Evolutionary conservation across 2,329 filamentous ascomycete species (phyloP).

Genomic region (Aspergillus phoenicis): DNA sequence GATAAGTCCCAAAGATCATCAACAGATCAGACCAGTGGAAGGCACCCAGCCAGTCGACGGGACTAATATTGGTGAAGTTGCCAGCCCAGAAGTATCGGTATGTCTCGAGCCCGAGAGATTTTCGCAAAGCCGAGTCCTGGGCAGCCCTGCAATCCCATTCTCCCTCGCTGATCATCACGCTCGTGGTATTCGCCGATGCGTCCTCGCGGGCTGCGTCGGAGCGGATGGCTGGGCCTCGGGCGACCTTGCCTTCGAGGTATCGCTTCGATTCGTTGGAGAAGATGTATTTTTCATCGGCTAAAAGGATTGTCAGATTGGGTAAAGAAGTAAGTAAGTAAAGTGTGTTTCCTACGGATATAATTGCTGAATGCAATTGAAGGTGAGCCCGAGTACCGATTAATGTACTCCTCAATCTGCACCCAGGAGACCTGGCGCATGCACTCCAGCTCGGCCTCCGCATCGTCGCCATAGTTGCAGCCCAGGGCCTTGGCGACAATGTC

Average conservation of each 20-base stretch:
- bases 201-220: slow-evolving; percentile 19
- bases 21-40: slow-evolving; percentile 41
- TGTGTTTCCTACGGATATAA: background rate
- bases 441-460: slow-evolving; percentile 27
- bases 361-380: slow-evolving; percentile 25
- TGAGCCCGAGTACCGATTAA: slow-evolving; percentile 28
- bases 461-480: slow-evolving; percentile 28
- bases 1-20: slow-evolving; percentile 27
- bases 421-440: slow-evolving; percentile 33
- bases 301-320: background rate
- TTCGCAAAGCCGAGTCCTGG: slow-evolving; percentile 11
- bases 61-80: slow-evolving; percentile 47
- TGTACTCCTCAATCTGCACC: slow-evolving; percentile 30
- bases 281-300: slow-evolving; percentile 31
- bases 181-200: slow-evolving; percentile 21
- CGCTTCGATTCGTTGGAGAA: slow-evolving; percentile 31
- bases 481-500: slow-evolving; percentile 33
- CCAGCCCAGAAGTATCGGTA: slow-evolving; percentile 48
- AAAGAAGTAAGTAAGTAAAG: too few species aligned
- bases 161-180: slow-evolving; percentile 3
- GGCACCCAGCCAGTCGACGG: slow-evolving; percentile 45
- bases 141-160: slow-evolving; percentile 18
- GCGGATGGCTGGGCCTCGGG: slow-evolving; percentile 16
- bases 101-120: slow-evolving; percentile 26
- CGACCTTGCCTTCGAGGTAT: background rate